phyloP scores from a whole-genome alignment of 202 grass and related monocot genomes.

The Alloteropsis angusta region DNA sequence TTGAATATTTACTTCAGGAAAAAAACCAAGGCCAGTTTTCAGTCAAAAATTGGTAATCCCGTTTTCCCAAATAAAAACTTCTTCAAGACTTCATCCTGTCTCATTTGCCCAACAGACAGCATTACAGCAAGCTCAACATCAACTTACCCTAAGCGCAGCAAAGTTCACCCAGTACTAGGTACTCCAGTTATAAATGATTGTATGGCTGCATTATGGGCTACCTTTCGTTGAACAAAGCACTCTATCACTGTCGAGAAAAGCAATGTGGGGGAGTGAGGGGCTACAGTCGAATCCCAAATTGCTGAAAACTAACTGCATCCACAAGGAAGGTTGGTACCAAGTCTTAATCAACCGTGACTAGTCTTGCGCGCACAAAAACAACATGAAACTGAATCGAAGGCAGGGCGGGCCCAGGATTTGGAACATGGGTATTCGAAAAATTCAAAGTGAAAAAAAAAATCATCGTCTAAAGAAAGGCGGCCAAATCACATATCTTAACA shows the following conservation, averaged over 20 bases:
- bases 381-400: not conserved
- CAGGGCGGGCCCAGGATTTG: no score
- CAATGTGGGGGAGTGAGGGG: not conserved
- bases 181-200: not conserved
- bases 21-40: not conserved
- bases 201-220: not conserved
- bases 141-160: not conserved
- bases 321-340: not conserved
- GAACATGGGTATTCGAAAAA: no score
- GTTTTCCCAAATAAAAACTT: not conserved
- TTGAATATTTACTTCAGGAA: not conserved
- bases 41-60: not conserved
- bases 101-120: not conserved
- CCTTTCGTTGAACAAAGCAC: not conserved
- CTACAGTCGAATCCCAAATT: not conserved
- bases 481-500: no score
- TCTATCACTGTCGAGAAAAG: not conserved
- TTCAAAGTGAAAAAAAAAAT: no score
- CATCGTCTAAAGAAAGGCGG: no score
- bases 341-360: not conserved
- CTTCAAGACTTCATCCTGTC: not conserved
- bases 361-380: not conserved
- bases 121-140: not conserved
- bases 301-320: not conserved
- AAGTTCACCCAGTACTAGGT: not conserved